phyloP scores from a whole-genome alignment of 441 rosid species.

The Raphanus hybrid region DNA sequence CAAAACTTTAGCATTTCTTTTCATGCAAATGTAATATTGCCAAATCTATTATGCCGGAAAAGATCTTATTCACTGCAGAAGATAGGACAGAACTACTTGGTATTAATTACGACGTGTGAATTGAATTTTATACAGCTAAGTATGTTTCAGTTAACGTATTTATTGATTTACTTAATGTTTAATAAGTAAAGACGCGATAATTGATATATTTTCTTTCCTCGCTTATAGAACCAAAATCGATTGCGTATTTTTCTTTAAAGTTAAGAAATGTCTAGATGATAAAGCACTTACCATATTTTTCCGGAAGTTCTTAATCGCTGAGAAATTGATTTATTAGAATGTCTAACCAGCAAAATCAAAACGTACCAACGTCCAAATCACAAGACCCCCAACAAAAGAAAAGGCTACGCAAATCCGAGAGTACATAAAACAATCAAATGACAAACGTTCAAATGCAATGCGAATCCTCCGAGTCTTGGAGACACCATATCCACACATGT shows the following conservation, averaged over 20 bases:
- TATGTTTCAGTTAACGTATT: too few species aligned
- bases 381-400: not conserved
- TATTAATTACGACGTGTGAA: conserved; percentile 12
- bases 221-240: too few species aligned
- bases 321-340: conserved; percentile 25
- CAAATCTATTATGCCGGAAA: not conserved
- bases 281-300: too few species aligned
- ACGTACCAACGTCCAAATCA: conserved; percentile 14
- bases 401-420: conserved; percentile 26
- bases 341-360: conserved; percentile 31
- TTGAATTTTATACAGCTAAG: not conserved
- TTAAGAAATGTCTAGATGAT: too few species aligned
- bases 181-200: too few species aligned
- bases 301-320: too few species aligned
- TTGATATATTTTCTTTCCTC: too few species aligned
- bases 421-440: conserved; percentile 35
- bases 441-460: conserved; percentile 30
- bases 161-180: too few species aligned
- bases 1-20: too few species aligned
- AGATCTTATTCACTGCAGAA: not conserved
- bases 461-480: conserved; percentile 3
- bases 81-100: not conserved
- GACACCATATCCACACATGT: not conserved
- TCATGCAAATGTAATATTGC: too few species aligned
- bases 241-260: too few species aligned